phyloP scores from a whole-genome alignment of 2,329 filamentous ascomycete species.

The Anthostomella pinea region DNA sequence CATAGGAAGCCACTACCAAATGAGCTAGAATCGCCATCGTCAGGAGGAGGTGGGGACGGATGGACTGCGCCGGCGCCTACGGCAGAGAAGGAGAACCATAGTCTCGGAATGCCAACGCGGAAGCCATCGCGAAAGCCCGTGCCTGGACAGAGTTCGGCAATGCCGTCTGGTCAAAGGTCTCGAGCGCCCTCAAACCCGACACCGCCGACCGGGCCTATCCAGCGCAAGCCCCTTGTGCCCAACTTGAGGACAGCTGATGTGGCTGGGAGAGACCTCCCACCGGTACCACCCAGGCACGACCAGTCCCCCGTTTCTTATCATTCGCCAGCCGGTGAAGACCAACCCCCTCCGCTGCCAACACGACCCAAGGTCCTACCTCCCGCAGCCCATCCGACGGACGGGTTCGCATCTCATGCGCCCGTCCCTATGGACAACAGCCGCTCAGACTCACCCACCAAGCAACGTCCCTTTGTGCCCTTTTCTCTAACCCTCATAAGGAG shows the following conservation, averaged over 20 bases:
- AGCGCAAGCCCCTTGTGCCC: conserved; percentile 22
- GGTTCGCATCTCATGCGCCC: conserved; percentile 6
- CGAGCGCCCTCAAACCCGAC: neutral
- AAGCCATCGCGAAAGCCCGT: conserved; percentile 17
- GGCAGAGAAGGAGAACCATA: conserved; percentile 24
- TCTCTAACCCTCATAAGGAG: conserved; percentile 68
- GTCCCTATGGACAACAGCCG: conserved; percentile 4
- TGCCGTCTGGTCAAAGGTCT: too few species aligned
- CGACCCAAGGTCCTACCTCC: conserved; percentile 12
- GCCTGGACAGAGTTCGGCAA: conserved; percentile 3
- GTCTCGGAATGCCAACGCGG: conserved; percentile 9
- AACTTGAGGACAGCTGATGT: conserved; percentile 10
- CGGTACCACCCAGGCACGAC: neutral
- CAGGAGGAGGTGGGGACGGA: conserved; percentile 8
- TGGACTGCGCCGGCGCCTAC: conserved; percentile 9
- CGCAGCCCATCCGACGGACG: neutral
- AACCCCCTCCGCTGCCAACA: conserved; percentile 14
- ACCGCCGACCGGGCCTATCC: conserved; percentile 7
- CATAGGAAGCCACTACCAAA: conserved; percentile 49
- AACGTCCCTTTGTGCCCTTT: conserved; percentile 42
- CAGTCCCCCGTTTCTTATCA: too few species aligned
- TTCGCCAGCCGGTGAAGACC: conserved; percentile 11
- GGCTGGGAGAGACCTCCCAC: conserved; percentile 7
- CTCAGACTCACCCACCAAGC: conserved; percentile 39
- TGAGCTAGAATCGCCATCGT: conserved; percentile 16